Evolutionary conservation across 345 rosid genomes (phyloP).

Genomic region (Reutealis trisperma): DNA sequence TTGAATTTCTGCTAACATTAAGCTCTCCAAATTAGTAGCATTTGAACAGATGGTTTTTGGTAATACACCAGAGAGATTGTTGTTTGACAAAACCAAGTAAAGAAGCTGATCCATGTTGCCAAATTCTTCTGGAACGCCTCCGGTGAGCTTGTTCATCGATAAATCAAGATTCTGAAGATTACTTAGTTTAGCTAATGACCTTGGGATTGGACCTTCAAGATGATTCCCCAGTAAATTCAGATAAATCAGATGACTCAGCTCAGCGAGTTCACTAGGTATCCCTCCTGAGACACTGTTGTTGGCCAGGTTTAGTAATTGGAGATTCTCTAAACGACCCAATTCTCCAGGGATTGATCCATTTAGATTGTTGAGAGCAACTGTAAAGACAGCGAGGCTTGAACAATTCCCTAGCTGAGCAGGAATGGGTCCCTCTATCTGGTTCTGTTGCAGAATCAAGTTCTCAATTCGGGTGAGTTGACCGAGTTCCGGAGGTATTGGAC

Average conservation of each 20-base stretch:
- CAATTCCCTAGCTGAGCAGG: conserved; percentile 79
- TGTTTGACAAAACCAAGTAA: conserved; percentile 58
- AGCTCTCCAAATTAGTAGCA: conserved; percentile 47
- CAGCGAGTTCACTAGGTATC: conserved; percentile 62
- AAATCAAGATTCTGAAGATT: conserved; percentile 69
- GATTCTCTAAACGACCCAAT: conserved; percentile 52
- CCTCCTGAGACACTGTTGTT: conserved; percentile 76
- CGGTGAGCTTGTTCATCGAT: conserved; percentile 66
- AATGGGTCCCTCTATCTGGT: conserved; percentile 66
- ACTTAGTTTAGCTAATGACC: conserved; percentile 43
- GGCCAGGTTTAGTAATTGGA: conserved; percentile 60
- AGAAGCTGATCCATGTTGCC: conserved; percentile 68
- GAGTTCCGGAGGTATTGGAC: conserved; percentile 65
- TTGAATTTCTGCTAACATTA: conserved; percentile 55
- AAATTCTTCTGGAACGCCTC: conserved; percentile 69
- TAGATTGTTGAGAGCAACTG: conserved; percentile 58
- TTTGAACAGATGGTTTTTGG: conserved; percentile 59
- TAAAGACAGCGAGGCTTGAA: conserved; percentile 52
- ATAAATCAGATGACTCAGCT: conserved; percentile 56
- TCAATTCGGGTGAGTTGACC: conserved; percentile 50
- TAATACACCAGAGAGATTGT: conserved; percentile 57
- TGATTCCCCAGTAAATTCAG: conserved; percentile 69
- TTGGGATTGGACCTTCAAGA: conserved; percentile 66
- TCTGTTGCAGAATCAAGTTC: conserved; percentile 60
- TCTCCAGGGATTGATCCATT: conserved; percentile 75